A percentile compares a stretch with the other conserved stretches of the same genome.
Evolutionary conservation across 768 basidiomycete genomes (phyloP).

Genomic region (Amanita polypyramis): DNA sequence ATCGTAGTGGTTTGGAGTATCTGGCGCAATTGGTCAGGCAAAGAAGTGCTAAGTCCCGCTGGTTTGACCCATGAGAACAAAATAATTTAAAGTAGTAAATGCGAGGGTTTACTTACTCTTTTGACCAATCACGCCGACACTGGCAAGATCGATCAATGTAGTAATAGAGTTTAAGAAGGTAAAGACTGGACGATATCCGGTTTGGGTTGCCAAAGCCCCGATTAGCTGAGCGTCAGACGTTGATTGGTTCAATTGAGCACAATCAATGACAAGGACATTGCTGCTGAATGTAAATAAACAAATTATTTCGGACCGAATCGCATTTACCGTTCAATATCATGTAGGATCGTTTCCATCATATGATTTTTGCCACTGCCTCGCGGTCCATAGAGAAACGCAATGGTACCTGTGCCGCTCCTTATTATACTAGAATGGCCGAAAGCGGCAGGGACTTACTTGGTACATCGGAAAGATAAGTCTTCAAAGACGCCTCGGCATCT

Average conservation of each 20-base stretch:
- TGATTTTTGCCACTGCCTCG: slow-evolving; percentile 72
- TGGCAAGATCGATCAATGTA: slow-evolving; percentile 83
- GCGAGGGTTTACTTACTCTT: slow-evolving; percentile 45
- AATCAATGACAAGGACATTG: slow-evolving; percentile 74
- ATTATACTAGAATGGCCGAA: background rate
- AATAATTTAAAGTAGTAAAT: background rate
- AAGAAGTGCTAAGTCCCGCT: slow-evolving; percentile 78
- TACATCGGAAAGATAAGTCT: slow-evolving; percentile 64
- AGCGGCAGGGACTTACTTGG: slow-evolving; percentile 41
- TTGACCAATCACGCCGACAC: slow-evolving; percentile 90
- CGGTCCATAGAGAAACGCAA: slow-evolving; percentile 74
- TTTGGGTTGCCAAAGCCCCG: slow-evolving; percentile 62
- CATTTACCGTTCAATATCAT: slow-evolving; percentile 40
- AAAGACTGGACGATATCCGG: slow-evolving; percentile 86
- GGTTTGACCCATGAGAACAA: background rate
- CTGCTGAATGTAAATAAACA: slow-evolving; percentile 23
- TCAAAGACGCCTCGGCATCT: slow-evolving; percentile 60
- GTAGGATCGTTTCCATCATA: slow-evolving; percentile 44
- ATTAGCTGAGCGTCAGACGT: slow-evolving; percentile 62
- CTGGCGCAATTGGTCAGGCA: slow-evolving; percentile 75
- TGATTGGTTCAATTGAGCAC: slow-evolving; percentile 59
- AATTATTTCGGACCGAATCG: background rate
- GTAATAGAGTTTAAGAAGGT: slow-evolving; percentile 74
- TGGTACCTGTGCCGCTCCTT: slow-evolving; percentile 35
- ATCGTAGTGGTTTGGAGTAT: slow-evolving; percentile 71